phyloP scores from a whole-genome alignment of 2,329 filamentous ascomycete species.

The Nigrograna mackinnonii region DNA sequence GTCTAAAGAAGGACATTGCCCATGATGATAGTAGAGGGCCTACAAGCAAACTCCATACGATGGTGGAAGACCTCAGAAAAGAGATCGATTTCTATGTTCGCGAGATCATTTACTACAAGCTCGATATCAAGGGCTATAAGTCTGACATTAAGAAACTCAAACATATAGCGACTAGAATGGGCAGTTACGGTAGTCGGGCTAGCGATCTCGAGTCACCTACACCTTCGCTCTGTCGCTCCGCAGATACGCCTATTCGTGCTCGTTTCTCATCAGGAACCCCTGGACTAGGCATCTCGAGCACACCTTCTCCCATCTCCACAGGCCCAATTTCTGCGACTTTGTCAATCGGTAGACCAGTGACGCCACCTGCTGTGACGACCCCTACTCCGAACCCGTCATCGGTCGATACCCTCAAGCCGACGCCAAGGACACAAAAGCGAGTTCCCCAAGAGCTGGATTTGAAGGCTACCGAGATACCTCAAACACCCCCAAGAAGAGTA shows the following conservation, averaged over 20 bases:
- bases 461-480: conserved; percentile 15
- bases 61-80: conserved; percentile 34
- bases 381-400: conserved; percentile 13
- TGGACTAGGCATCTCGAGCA: conserved; percentile 19
- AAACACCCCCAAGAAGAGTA: conserved; percentile 15
- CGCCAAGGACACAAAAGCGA: conserved; percentile 5
- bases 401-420: conserved; percentile 4
- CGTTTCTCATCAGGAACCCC: conserved; percentile 19
- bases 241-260: conserved; percentile 23
- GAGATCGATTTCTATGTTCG: conserved; percentile 48
- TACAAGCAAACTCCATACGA: conserved; percentile 13
- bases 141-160: conserved; percentile 41
- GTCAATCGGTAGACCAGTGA: conserved; percentile 13
- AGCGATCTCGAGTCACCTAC: conserved; percentile 31
- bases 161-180: conserved; percentile 24
- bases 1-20: conserved; percentile 29
- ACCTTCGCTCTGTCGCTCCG: conserved; percentile 24
- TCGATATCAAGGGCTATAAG: conserved; percentile 52
- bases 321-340: conserved; percentile 13
- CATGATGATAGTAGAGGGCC: no score
- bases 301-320: conserved; percentile 19
- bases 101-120: conserved; percentile 54
- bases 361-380: conserved; percentile 12
- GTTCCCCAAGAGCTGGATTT: conserved; percentile 10
- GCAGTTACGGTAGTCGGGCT: conserved; percentile 22